Percentiles rank a stretch among this genome's conserved stretches.
Evolutionary conservation across 2,329 filamentous ascomycete genomes (phyloP).

Genomic region (Sporothrix sp.): DNA sequence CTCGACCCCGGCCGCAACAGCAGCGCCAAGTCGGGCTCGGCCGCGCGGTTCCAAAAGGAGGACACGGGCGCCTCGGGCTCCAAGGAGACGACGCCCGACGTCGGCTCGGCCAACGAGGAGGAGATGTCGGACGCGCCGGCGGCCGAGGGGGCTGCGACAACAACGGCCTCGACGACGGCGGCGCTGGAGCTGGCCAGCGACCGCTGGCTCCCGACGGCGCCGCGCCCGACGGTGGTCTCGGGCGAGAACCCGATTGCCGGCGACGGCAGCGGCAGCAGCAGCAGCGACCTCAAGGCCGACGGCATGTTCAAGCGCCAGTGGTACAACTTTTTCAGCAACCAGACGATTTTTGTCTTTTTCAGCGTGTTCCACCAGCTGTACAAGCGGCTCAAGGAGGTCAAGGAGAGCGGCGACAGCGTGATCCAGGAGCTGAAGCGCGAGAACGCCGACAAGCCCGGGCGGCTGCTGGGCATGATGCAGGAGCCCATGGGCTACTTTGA

Average conservation of each 20-base stretch:
- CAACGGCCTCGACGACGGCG: slow-evolving; percentile 30
- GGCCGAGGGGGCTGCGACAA: neutral
- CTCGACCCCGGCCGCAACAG: slow-evolving; percentile 69
- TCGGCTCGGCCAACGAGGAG: slow-evolving; percentile 66
- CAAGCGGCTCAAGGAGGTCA: slow-evolving; percentile 71
- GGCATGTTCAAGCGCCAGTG: slow-evolving; percentile 70
- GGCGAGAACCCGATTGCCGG: slow-evolving; percentile 47
- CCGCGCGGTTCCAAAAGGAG: slow-evolving; percentile 58
- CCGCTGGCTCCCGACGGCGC: slow-evolving; percentile 54
- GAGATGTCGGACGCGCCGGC: slow-evolving; percentile 57
- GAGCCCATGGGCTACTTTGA: slow-evolving; percentile 73
- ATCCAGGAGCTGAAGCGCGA: slow-evolving; percentile 63
- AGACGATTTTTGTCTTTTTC: slow-evolving; percentile 90
- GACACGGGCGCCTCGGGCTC: slow-evolving; percentile 68
- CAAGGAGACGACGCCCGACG: slow-evolving; percentile 82
- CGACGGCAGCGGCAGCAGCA: slow-evolving; percentile 43
- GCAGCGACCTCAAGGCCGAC: slow-evolving; percentile 61
- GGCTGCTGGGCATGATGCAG: slow-evolving; percentile 73
- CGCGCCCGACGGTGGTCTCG: slow-evolving; percentile 43
- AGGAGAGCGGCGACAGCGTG: slow-evolving; percentile 66
- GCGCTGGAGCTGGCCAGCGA: slow-evolving; percentile 55
- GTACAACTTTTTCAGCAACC: slow-evolving; percentile 87
- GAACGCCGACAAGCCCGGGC: slow-evolving; percentile 67
- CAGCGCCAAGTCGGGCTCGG: slow-evolving; percentile 39
- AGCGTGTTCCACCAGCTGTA: slow-evolving; percentile 89